Percentiles rank a stretch among this genome's conserved stretches.
phyloP scores from a whole-genome alignment of 768 basidiomycete species.

The Filobasidium wieringae region DNA sequence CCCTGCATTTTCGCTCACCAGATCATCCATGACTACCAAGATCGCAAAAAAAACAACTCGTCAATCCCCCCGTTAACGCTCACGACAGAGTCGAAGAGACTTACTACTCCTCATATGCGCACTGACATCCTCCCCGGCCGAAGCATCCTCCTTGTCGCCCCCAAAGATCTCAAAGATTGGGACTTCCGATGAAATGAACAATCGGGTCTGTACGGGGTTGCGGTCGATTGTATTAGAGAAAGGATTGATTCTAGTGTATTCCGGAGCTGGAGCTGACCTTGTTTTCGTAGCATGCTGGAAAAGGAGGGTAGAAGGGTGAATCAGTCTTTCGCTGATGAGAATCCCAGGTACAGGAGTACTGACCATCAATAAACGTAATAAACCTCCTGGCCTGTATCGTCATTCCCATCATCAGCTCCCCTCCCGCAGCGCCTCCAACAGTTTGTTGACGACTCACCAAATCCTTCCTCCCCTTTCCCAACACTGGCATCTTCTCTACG shows the following conservation, averaged over 20 bases:
- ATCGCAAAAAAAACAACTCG: neutral
- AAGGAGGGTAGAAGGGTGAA: neutral
- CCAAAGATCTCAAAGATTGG: conserved; percentile 85
- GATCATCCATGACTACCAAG: conserved; percentile 71
- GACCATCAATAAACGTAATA: conserved; percentile 92
- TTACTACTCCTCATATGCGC: conserved; percentile 63
- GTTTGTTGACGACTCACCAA: conserved; percentile 45
- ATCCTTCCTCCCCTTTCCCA: conserved; percentile 78
- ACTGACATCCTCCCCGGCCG: conserved; percentile 38
- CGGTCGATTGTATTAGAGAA: neutral
- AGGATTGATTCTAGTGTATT: neutral
- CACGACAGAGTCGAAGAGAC: conserved; percentile 5
- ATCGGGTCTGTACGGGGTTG: conserved; percentile 54
- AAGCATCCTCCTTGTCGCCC: conserved; percentile 48
- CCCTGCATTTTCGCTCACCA: conserved; percentile 45
- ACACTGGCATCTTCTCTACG: conserved; percentile 71
- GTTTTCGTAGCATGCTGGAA: conserved; percentile 79
- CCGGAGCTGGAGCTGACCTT: conserved; percentile 44
- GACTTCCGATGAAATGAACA: conserved; percentile 84
- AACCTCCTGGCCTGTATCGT: conserved; percentile 72
- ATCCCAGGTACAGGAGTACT: conserved; percentile 27
- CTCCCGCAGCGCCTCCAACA: neutral
- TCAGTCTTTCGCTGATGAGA: neutral
- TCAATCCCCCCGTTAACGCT: neutral
- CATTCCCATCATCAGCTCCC: neutral